Conservation (phyloP, 257 asterid genomes). For the Solanum bulbocastanum region DNA sequence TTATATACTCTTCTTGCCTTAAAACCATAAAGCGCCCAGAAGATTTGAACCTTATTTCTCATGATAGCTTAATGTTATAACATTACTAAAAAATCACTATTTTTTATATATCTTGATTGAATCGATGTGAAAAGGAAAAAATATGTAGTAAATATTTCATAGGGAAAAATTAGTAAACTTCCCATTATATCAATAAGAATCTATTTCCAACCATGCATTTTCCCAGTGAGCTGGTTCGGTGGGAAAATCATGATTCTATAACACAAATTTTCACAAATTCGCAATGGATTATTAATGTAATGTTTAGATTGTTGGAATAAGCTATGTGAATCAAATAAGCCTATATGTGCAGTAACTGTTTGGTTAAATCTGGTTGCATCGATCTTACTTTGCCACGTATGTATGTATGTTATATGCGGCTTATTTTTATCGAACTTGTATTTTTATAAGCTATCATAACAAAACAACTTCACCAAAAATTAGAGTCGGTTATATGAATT, state of each 20-base stretch:
- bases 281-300: neutral
- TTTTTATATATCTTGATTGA: neutral
- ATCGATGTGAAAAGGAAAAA: neutral
- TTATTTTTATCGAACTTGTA: too few species aligned
- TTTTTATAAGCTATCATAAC: neutral
- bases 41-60: neutral
- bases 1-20: neutral
- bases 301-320: neutral
- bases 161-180: neutral
- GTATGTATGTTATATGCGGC: too few species aligned
- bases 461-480: neutral
- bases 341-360: neutral
- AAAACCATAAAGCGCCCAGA: too few species aligned
- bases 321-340: neutral
- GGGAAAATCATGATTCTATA: neutral
- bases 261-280: neutral
- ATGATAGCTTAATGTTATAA: neutral
- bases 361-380: neutral
- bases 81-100: neutral
- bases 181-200: too few species aligned
- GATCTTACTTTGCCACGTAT: too few species aligned
- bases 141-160: neutral
- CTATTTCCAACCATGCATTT: neutral
- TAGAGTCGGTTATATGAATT: too few species aligned
- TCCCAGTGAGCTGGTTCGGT: neutral